Evolutionary conservation across 176 grass and related monocot species (phyloP).

Genomic region (Eleusine coracana): DNA sequence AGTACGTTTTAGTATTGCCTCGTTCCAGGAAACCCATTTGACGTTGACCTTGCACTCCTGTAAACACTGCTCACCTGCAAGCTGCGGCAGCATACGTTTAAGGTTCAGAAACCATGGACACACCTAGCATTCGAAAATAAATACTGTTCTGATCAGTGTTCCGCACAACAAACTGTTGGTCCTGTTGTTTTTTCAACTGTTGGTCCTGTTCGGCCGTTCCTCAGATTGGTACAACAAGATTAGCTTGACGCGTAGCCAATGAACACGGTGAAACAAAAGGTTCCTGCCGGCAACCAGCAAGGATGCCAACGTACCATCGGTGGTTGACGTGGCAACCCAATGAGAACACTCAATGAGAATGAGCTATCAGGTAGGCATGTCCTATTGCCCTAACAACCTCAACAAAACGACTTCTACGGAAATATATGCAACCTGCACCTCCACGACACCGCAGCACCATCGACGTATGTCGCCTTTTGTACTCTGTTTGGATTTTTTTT

Average conservation of each 20-base stretch:
- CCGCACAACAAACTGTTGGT: background rate
- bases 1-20: background rate
- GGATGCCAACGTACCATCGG: conserved; percentile 10
- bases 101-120: too few species aligned
- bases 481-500: too few species aligned
- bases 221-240: background rate
- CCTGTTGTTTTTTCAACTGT: background rate
- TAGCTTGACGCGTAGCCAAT: background rate
- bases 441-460: too few species aligned
- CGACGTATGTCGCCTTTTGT: too few species aligned
- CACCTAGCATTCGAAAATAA: too few species aligned
- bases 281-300: background rate
- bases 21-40: background rate
- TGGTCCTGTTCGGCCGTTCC: background rate
- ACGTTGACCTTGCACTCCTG: background rate
- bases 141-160: background rate
- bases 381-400: background rate
- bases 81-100: too few species aligned
- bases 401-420: background rate
- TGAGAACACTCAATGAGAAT: background rate
- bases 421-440: background rate
- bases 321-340: background rate
- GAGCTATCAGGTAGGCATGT: background rate
- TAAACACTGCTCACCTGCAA: too few species aligned
- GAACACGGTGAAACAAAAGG: background rate